A percentile compares a stretch with the other conserved stretches of the same genome.
These are phyloP conservation scores for Multifurca ochricompacta DNA, from an alignment of 768 basidiomycete species.

Conservation along the genomic window DNA sequence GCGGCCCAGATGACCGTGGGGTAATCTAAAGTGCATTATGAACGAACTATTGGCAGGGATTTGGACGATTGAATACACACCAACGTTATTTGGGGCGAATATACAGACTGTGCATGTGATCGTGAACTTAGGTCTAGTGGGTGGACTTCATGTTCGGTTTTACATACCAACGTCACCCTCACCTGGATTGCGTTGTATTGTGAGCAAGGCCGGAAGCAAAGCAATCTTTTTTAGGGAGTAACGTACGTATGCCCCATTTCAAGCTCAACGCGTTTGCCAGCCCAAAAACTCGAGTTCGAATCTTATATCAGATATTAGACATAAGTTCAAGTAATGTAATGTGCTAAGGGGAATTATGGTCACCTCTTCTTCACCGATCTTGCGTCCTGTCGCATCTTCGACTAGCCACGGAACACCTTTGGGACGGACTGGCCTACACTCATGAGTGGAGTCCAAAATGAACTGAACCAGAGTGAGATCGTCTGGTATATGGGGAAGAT, in stretches of 20 bases:
- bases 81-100: slow-evolving; percentile 26
- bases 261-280: slow-evolving; percentile 33
- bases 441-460: slow-evolving; percentile 21
- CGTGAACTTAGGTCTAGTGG: not conserved
- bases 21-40: slow-evolving; percentile 1
- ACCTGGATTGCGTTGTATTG: slow-evolving; percentile 21
- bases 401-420: slow-evolving; percentile 32
- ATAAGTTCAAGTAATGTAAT: not conserved
- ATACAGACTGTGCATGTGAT: slow-evolving; percentile 20
- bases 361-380: slow-evolving; percentile 33
- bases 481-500: slow-evolving; percentile 20
- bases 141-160: too few species aligned
- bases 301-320: slow-evolving; percentile 25
- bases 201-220: not conserved
- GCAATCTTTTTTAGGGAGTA: not conserved
- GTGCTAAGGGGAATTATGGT: not conserved
- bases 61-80: slow-evolving; percentile 10
- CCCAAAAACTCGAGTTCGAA: slow-evolving; percentile 31
- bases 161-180: slow-evolving; percentile 35
- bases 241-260: slow-evolving; percentile 31
- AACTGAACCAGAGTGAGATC: slow-evolving; percentile 24
- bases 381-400: slow-evolving; percentile 34
- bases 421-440: slow-evolving; percentile 9
- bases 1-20: slow-evolving; percentile 22
- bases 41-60: not conserved